A percentile compares a stretch with the other conserved stretches of the same genome.
phyloP scores from a whole-genome alignment of 225 moss, liverwort and hornwort genomes.

The Antitrichia curtipendula region DNA sequence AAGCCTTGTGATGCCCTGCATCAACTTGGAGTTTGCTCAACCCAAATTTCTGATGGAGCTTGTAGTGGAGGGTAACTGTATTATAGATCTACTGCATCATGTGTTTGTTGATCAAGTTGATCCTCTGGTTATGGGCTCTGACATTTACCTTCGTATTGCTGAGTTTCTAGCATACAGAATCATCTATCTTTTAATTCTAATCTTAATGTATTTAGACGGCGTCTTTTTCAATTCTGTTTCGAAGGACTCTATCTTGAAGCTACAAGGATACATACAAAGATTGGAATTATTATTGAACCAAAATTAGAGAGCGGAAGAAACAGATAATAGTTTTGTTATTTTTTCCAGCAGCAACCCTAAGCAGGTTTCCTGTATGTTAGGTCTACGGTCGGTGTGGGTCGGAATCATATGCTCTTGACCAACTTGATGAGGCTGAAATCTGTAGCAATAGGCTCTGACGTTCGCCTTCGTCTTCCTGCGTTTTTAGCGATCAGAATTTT shows the following conservation, averaged over 20 bases:
- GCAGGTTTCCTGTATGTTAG: not conserved
- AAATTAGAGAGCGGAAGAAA: not conserved
- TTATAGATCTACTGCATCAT: not conserved
- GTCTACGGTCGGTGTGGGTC: not conserved
- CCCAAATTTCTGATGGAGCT: not conserved
- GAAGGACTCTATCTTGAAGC: not conserved
- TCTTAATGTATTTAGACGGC: not conserved
- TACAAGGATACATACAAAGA: too few species aligned
- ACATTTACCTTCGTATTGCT: not conserved
- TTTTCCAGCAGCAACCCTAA: not conserved
- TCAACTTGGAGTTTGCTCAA: not conserved
- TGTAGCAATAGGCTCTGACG: not conserved
- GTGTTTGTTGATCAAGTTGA: not conserved
- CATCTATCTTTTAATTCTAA: not conserved
- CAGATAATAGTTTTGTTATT: too few species aligned
- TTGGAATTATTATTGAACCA: not conserved
- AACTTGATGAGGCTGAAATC: not conserved
- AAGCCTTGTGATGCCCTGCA: not conserved
- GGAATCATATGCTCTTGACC: not conserved
- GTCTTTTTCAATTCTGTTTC: not conserved
- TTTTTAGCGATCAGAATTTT: not conserved
- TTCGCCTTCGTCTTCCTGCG: not conserved
- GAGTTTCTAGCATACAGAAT: not conserved
- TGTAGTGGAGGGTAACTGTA: not conserved
- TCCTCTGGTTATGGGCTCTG: not conserved